phyloP scores from a whole-genome alignment of 768 basidiomycete genomes.

The Boletus tylopilopsis region DNA sequence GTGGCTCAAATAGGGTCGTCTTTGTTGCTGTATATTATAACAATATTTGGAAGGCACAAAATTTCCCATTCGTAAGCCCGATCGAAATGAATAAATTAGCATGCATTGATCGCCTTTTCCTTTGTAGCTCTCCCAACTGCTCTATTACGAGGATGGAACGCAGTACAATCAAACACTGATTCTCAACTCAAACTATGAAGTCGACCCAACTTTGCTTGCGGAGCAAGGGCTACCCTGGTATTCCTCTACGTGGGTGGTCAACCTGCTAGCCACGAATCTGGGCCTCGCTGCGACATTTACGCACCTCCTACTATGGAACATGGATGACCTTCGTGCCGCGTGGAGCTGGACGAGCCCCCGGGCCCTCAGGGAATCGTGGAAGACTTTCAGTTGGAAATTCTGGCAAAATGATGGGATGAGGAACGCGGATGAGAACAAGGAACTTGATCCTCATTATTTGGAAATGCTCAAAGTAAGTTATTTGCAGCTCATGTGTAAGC shows the following conservation, averaged over 20 bases:
- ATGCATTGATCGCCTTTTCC: not conserved
- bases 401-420: slow-evolving; percentile 26
- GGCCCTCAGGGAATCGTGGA: slow-evolving; percentile 24
- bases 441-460: slow-evolving; percentile 50
- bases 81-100: slow-evolving; percentile 7
- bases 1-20: slow-evolving; percentile 29
- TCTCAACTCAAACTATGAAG: slow-evolving; percentile 47
- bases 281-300: slow-evolving; percentile 46
- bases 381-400: slow-evolving; percentile 34
- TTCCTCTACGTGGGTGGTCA: slow-evolving; percentile 23
- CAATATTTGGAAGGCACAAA: slow-evolving; percentile 56
- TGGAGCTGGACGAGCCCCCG: slow-evolving; percentile 44
- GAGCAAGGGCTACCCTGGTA: slow-evolving; percentile 35
- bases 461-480: slow-evolving; percentile 43
- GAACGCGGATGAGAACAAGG: slow-evolving; percentile 32
- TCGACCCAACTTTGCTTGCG: slow-evolving; percentile 46
- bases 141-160: slow-evolving; percentile 52
- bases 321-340: slow-evolving; percentile 42
- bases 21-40: slow-evolving; percentile 38
- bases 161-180: slow-evolving; percentile 51
- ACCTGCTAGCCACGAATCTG: slow-evolving; percentile 18
- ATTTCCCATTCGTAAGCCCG: slow-evolving; percentile 54
- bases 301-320: slow-evolving; percentile 52
- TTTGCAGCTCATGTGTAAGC: slow-evolving; percentile 13
- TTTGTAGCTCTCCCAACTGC: slow-evolving; percentile 41